phyloP scores from a whole-genome alignment of 2,329 filamentous ascomycete genomes.

The Fusarium sp. region DNA sequence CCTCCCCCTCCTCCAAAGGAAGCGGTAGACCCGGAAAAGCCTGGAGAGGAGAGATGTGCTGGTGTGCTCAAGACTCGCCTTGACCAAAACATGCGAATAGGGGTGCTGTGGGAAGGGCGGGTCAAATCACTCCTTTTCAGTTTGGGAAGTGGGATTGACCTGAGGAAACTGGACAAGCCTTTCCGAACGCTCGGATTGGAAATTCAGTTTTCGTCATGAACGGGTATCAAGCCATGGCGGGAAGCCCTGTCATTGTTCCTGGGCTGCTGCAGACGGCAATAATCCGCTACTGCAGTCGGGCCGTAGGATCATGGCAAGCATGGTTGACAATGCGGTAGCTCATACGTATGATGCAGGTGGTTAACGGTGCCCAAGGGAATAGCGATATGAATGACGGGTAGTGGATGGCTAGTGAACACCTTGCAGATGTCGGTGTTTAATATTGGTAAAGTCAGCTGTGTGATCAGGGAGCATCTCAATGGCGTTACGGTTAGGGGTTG shows the following conservation, averaged over 20 bases:
- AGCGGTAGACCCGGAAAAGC: slow-evolving; percentile 34
- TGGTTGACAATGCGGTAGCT: slow-evolving; percentile 12
- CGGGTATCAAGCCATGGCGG: neutral
- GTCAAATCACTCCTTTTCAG: slow-evolving; percentile 94
- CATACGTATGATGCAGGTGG: slow-evolving; percentile 5
- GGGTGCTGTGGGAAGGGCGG: slow-evolving; percentile 91
- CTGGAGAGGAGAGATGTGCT: slow-evolving; percentile 73
- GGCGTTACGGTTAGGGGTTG: slow-evolving; percentile 32
- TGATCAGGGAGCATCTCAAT: slow-evolving; percentile 24
- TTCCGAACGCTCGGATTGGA: slow-evolving; percentile 82
- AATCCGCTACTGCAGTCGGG: slow-evolving; percentile 13
- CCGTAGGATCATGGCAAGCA: slow-evolving; percentile 7
- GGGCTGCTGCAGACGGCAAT: slow-evolving; percentile 2
- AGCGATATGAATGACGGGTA: neutral
- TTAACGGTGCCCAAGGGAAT: slow-evolving; percentile 8
- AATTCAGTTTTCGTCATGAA: slow-evolving; percentile 83
- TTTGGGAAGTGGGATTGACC: slow-evolving; percentile 85
- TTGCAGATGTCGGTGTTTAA: slow-evolving; percentile 1
- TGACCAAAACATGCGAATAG: slow-evolving; percentile 88
- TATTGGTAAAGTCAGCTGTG: slow-evolving; percentile 3
- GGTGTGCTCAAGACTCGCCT: slow-evolving; percentile 91
- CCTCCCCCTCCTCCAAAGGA: slow-evolving; percentile 20
- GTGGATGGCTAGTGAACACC: neutral
- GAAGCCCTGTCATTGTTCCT: neutral
- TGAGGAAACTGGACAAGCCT: slow-evolving; percentile 79